A percentile compares a stretch with the other conserved stretches of the same genome.
phyloP scores from a whole-genome alignment of 257 asterid genomes.

The Hygrophila difformis region DNA sequence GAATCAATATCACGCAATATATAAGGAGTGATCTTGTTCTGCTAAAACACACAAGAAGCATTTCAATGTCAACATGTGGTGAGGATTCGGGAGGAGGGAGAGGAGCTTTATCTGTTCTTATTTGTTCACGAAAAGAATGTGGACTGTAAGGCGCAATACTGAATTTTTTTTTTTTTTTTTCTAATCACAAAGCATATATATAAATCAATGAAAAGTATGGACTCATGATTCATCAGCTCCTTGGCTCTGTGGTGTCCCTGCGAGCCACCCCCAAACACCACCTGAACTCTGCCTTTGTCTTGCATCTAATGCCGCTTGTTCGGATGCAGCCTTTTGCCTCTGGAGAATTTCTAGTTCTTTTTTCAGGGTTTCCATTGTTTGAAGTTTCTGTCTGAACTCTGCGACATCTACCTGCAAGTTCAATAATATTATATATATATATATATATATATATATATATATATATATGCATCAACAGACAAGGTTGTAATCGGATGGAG shows the following conservation, averaged over 20 bases:
- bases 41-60: too few species aligned
- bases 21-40: too few species aligned
- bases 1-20: too few species aligned
- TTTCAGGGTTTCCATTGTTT: constrained; percentile 63
- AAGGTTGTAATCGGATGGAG: background rate
- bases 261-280: constrained; percentile 99
- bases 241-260: constrained; percentile 61
- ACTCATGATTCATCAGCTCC: constrained; percentile 28
- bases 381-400: constrained; percentile 90
- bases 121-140: constrained; percentile 23
- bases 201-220: constrained; percentile 9
- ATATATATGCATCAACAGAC: too few species aligned
- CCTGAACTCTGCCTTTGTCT: constrained; percentile 68
- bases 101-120: too few species aligned
- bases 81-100: too few species aligned
- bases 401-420: constrained; percentile 82
- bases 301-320: constrained; percentile 71
- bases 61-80: too few species aligned
- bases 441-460: too few species aligned
- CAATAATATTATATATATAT: constrained; percentile 15
- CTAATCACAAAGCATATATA: too few species aligned
- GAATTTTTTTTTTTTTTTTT: constrained; percentile 18
- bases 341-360: constrained; percentile 91
- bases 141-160: constrained; percentile 14
- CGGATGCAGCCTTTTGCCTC: constrained; percentile 93